Evolutionary conservation across 495 filamentous ascomycete genomes (phyloP).

Genomic region (Barbatosphaeria neglecta): DNA sequence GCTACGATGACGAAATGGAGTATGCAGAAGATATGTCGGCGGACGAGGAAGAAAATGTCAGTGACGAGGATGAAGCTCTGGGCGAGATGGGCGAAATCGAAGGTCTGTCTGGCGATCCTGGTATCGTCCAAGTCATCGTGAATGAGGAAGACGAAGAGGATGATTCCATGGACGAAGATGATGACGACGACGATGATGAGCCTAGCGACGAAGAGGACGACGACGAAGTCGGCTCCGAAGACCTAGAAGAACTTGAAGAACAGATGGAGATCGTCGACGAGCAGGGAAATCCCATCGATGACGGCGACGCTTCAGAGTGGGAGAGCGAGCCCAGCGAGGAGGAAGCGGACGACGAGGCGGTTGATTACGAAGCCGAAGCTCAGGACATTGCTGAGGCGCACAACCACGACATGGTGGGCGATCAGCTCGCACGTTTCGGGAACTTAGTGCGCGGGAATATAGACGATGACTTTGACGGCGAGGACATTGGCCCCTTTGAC

Average conservation of each 20-base stretch:
- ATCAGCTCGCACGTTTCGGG: constrained; percentile 37
- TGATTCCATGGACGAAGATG: constrained; percentile 57
- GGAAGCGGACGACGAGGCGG: constrained; percentile 41
- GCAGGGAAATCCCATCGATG: constrained; percentile 36
- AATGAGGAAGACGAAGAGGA: constrained; percentile 60
- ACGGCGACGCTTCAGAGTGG: constrained; percentile 38
- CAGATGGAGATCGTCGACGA: constrained; percentile 48
- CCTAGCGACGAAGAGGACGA: constrained; percentile 39
- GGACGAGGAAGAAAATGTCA: constrained; percentile 79
- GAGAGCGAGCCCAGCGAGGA: constrained; percentile 49
- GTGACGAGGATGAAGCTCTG: constrained; percentile 75
- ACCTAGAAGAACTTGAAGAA: constrained; percentile 41
- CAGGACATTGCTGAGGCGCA: constrained; percentile 30
- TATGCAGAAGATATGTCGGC: constrained; percentile 71
- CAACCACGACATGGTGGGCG: constrained; percentile 23
- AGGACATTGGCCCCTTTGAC: constrained; percentile 27
- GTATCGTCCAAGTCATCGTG: constrained; percentile 73
- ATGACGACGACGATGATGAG: constrained; percentile 47
- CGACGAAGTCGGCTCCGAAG: constrained; percentile 32
- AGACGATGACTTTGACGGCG: constrained; percentile 49
- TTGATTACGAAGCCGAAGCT: constrained; percentile 34
- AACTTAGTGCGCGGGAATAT: constrained; percentile 49
- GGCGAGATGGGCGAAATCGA: constrained; percentile 75
- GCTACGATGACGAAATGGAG: constrained; percentile 80
- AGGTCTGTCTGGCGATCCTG: constrained; percentile 68